Conservation (phyloP, 768 basidiomycete species). For the Imleria badia region DNA sequence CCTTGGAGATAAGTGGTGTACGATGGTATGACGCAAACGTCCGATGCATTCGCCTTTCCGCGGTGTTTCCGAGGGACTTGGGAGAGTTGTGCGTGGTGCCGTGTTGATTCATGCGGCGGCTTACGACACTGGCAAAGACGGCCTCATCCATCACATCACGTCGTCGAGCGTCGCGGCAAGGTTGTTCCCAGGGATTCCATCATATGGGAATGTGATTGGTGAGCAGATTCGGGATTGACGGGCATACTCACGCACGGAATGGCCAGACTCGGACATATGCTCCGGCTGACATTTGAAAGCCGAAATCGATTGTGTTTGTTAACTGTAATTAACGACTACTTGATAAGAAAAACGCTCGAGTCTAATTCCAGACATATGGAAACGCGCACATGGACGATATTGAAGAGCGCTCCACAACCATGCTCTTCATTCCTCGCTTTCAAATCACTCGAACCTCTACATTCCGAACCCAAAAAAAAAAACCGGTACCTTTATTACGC, state of each 20-base stretch:
- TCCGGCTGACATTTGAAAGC: no score
- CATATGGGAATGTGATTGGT: neutral
- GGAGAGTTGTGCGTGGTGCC: neutral
- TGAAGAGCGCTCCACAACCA: no score
- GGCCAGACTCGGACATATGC: no score
- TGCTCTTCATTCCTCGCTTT: no score
- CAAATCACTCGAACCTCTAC: no score
- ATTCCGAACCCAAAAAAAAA: no score
- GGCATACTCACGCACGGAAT: no score
- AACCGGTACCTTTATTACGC: no score
- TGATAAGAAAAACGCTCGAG: neutral
- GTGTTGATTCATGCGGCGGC: neutral
- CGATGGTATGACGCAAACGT: neutral
- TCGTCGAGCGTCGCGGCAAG: neutral
- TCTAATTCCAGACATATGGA: neutral
- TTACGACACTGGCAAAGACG: neutral
- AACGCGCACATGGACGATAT: neutral
- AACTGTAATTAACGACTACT: no score
- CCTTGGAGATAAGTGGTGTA: constrained; percentile 3
- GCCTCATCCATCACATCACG: no score
- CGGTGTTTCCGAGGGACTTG: neutral
- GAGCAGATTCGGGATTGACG: no score
- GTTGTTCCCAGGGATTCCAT: neutral
- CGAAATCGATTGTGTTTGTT: no score
- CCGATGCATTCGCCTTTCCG: constrained; percentile 8